A percentile compares a stretch with the other conserved stretches of the same genome.
Evolutionary conservation across 2,329 filamentous ascomycete species (phyloP).

Genomic region (Colletotrichum spaethianum): DNA sequence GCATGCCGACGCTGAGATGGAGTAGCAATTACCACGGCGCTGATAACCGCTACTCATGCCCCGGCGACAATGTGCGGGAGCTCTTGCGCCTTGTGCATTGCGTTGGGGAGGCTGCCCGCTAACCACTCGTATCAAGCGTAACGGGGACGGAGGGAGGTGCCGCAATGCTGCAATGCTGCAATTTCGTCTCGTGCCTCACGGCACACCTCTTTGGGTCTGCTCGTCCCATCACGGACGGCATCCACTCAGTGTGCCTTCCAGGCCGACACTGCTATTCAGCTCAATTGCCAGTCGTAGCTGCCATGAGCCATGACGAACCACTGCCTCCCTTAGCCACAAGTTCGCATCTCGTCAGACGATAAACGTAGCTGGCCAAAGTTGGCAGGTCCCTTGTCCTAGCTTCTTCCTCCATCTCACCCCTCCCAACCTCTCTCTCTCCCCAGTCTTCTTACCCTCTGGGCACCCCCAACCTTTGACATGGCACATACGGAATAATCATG

Average conservation of each 20-base stretch:
- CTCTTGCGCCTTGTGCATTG: slow-evolving; percentile 4
- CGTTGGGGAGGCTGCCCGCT: slow-evolving; percentile 8
- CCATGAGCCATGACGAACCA: background rate
- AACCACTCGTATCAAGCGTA: background rate
- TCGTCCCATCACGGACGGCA: background rate
- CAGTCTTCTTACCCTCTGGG: background rate
- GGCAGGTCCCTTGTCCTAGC: background rate
- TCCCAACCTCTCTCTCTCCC: slow-evolving; percentile 18
- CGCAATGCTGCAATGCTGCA: background rate
- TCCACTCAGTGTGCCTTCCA: background rate
- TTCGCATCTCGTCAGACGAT: background rate
- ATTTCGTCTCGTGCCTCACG: slow-evolving; percentile 29
- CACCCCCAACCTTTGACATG: slow-evolving; percentile 26
- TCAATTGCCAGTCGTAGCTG: background rate
- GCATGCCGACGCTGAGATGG: slow-evolving; percentile 27
- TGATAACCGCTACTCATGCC: slow-evolving; percentile 26
- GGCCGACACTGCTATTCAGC: background rate
- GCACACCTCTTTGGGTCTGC: background rate
- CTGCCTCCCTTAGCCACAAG: background rate
- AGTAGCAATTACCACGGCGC: slow-evolving; percentile 10
- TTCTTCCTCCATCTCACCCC: slow-evolving; percentile 5
- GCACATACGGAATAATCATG: slow-evolving; percentile 33
- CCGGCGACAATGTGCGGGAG: background rate
- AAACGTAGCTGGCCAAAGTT: background rate
- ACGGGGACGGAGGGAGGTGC: background rate